These are phyloP conservation scores for Colletotrichum theobromicola DNA, from an alignment of 2,329 filamentous ascomycete genomes.

Conservation along the genomic window DNA sequence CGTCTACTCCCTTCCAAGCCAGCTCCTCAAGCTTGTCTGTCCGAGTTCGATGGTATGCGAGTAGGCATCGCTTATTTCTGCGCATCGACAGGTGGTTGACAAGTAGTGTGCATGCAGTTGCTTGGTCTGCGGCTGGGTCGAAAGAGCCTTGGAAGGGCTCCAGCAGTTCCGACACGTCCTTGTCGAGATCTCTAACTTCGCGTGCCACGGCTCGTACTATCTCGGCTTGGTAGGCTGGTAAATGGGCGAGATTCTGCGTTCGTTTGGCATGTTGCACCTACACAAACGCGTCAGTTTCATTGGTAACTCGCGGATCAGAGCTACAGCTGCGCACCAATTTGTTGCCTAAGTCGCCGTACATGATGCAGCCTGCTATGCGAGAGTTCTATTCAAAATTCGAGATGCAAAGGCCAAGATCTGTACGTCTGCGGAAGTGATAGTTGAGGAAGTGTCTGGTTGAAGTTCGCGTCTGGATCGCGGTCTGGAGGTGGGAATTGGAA, in stretches of 20 bases:
- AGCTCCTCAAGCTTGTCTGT: constrained; percentile 92
- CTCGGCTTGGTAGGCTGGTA: constrained; percentile 93
- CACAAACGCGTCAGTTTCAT: constrained; percentile 21
- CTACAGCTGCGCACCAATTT: constrained; percentile 71
- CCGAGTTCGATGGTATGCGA: constrained; percentile 91
- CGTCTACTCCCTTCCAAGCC: constrained; percentile 88
- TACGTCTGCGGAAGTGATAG: not conserved
- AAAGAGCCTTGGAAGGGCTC: constrained; percentile 86
- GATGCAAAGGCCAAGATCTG: not conserved
- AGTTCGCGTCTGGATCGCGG: not conserved
- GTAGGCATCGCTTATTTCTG: constrained; percentile 91
- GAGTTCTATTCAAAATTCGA: not conserved
- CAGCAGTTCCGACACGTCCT: constrained; percentile 79
- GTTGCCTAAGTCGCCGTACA: constrained; percentile 89
- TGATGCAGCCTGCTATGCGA: constrained; percentile 40
- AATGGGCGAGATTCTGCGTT: constrained; percentile 82
- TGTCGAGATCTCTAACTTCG: constrained; percentile 92
- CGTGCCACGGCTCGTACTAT: constrained; percentile 85
- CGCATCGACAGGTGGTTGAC: constrained; percentile 96
- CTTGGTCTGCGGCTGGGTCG: constrained; percentile 82
- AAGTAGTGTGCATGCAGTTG: constrained; percentile 84
- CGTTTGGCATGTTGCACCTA: constrained; percentile 96
- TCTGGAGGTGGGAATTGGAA: not conserved
- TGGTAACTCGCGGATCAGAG: not conserved
- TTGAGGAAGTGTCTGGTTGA: not conserved